phyloP scores from a whole-genome alignment of 306 rosid genomes.

The Citrullus amarus region DNA sequence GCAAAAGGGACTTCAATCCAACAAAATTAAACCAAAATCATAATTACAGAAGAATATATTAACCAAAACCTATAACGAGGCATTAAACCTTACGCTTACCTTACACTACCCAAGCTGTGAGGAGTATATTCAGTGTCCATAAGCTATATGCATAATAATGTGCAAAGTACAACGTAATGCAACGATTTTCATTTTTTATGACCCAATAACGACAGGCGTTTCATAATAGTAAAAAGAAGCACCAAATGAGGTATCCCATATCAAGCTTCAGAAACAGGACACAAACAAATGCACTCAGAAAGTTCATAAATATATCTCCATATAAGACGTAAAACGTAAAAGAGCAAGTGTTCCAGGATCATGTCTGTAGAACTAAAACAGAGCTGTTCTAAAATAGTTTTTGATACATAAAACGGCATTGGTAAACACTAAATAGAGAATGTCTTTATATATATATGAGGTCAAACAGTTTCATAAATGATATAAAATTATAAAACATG shows the following conservation, averaged over 20 bases:
- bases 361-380: not conserved
- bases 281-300: not conserved
- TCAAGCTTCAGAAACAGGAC: not conserved
- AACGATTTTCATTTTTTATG: not conserved
- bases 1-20: not conserved
- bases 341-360: not conserved
- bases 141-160: not conserved
- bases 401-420: not conserved
- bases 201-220: not conserved
- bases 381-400: not conserved
- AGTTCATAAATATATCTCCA: not conserved
- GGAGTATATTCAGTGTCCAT: not conserved
- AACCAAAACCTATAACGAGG: too few relatives aligned
- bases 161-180: not conserved
- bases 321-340: not conserved
- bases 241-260: not conserved
- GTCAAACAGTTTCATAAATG: not conserved
- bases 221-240: not conserved
- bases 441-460: not conserved
- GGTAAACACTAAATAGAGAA: not conserved
- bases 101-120: not conserved
- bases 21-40: not conserved
- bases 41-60: too few relatives aligned
- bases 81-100: too few relatives aligned
- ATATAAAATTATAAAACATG: not conserved